Conservation (phyloP, 2,329 filamentous ascomycete species). For the Ramichloridium luteum region DNA sequence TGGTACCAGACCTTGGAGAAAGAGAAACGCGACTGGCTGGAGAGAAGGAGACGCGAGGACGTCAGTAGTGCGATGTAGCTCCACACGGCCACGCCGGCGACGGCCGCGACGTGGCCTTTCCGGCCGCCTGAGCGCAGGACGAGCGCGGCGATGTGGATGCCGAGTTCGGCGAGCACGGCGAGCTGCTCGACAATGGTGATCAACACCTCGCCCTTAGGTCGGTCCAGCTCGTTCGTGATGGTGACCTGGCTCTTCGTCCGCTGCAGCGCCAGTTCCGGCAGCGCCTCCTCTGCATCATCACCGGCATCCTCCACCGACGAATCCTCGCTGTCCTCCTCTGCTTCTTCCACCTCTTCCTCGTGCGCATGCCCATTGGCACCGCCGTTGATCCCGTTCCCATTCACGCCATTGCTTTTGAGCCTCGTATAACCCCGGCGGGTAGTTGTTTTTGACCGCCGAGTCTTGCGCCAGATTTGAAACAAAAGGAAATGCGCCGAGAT, state of each 20-base stretch:
- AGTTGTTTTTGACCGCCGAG: conserved; percentile 18
- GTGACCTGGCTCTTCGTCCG: conserved; percentile 41
- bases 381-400: conserved; percentile 20
- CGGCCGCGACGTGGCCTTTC: conserved; percentile 44
- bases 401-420: conserved; percentile 27
- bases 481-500: conserved; percentile 58
- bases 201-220: conserved; percentile 58
- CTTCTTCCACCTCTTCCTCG: conserved; percentile 22
- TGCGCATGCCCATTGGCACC: conserved; percentile 15
- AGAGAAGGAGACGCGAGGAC: conserved; percentile 55
- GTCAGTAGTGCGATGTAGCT: conserved; percentile 65
- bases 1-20: conserved; percentile 81
- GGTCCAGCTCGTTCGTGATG: conserved; percentile 36
- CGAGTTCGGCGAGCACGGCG: conserved; percentile 59
- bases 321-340: conserved; percentile 29
- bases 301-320: too few relatives aligned
- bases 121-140: conserved; percentile 46
- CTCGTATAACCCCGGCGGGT: conserved; percentile 42
- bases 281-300: conserved; percentile 47
- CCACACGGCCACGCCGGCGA: conserved; percentile 64
- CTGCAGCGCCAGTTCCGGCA: conserved; percentile 39
- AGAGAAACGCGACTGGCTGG: conserved; percentile 48
- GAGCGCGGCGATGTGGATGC: conserved; percentile 54
- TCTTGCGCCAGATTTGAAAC: conserved; percentile 40
- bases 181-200: conserved; percentile 63